Percentiles rank a stretch among this genome's conserved stretches.
Conservation (phyloP, 805 yeast species). For the Metschnikowia chrysomelidarum region DNA sequence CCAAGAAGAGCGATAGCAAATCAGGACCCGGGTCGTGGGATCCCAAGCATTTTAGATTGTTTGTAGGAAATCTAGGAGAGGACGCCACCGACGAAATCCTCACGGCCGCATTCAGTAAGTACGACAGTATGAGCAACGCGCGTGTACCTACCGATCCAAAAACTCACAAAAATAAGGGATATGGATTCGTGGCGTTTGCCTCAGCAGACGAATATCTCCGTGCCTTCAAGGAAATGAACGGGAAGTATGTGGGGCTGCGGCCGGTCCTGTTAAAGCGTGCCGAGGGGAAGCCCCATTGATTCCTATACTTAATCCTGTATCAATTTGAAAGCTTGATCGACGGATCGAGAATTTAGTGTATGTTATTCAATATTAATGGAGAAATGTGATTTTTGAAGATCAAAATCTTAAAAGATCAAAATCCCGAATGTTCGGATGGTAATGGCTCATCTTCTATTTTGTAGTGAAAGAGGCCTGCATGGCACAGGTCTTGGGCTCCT, state of each 20-base stretch:
- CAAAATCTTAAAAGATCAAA: too few species aligned
- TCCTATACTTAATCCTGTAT: too few species aligned
- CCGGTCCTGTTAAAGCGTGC: constrained; percentile 72
- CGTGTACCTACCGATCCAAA: constrained; percentile 54
- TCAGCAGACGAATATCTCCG: constrained; percentile 63
- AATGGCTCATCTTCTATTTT: too few species aligned
- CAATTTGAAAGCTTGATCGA: too few species aligned
- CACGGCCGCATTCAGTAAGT: constrained; percentile 52
- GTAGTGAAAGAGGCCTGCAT: too few species aligned
- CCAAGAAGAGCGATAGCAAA: constrained; percentile 1
- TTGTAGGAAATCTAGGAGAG: constrained; percentile 71
- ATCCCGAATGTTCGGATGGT: too few species aligned
- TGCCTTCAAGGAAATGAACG: constrained; percentile 75
- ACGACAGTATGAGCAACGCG: constrained; percentile 53
- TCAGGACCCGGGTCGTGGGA: constrained; percentile 46
- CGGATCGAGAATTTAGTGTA: too few species aligned
- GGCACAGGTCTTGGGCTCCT: too few species aligned
- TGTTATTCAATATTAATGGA: too few species aligned
- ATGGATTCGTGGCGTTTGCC: constrained; percentile 69
- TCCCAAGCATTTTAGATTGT: constrained; percentile 66
- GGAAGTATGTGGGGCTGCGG: constrained; percentile 70
- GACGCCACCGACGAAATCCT: constrained; percentile 62
- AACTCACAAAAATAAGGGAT: constrained; percentile 57
- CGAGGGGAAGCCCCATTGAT: constrained; percentile 26
- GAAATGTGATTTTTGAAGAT: too few species aligned